Evolutionary conservation across 257 asterid species (phyloP), one percentile per base, ranked within the genome.

Genomic region (Ligustrum vulgare): DNA sequence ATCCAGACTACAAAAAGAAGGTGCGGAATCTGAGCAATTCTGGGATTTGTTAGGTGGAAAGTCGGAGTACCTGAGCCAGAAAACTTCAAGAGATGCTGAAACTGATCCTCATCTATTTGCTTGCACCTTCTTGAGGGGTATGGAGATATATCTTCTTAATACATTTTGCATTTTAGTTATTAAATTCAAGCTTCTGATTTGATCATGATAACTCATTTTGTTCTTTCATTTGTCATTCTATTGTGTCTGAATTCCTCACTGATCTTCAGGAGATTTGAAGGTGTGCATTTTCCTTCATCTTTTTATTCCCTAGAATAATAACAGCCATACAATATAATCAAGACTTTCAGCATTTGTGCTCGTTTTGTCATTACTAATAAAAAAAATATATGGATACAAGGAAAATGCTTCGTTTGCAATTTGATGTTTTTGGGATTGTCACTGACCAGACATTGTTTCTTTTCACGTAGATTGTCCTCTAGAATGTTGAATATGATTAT

Each of bases 41-140:
- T 96, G 99, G 99, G 97, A 93, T 49, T 83, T 96, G 79, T 83
- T 96, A 83, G 88, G 96, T 60, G 99, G 98, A 74, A 96, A 96
- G 83, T 87, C 96, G 33, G 98, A 93, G 89, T 96, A 96, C 82
- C 89, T 91, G 10, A 89, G 94, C 90, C 97, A 89, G 83, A 96
- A 90, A 87, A 86, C 93, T 69, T 86, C 87, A 73, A 85, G 90
- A 81, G 93, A 85, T 86, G 84, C 93, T 47, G 99, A 96, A 84
- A 83, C 83, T 10, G 99, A 96, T 80, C 97, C 99, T 79, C 99
- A 87, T 84, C 82, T 96, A 66, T 91, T 91, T 84, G 93, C 98
- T 10, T 90, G 97, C 89, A 80, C 91, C 76, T 87, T 86, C 83
- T 77, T 85, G 54, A 91, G 88, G 80, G 98, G 99, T 93, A 83